These are phyloP conservation scores for Clavulina sp. DNA, from an alignment of 768 basidiomycete genomes.

Conservation along the genomic window DNA sequence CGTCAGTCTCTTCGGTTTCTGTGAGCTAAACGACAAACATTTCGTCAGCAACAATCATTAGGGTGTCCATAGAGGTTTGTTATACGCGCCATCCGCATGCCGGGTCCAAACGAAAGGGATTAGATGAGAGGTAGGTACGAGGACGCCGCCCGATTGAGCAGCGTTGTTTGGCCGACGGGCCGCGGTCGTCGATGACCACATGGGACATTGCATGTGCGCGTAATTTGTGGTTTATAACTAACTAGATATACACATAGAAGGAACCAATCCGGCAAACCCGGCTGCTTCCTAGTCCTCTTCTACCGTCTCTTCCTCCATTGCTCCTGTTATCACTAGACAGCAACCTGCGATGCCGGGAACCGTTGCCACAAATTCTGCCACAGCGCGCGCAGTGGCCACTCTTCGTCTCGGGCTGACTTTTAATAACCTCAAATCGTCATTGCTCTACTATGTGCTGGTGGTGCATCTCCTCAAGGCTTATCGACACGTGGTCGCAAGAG, in stretches of 20 bases:
- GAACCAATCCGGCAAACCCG: not conserved
- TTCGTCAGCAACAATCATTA: constrained; percentile 2
- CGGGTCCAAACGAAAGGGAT: too few relatives aligned
- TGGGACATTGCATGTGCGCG: not conserved
- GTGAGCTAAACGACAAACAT: constrained; percentile 18
- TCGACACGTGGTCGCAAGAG: constrained; percentile 48
- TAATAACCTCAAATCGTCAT: constrained; percentile 35
- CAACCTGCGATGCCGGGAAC: not conserved
- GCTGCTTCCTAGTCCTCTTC: not conserved
- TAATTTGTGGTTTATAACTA: not conserved
- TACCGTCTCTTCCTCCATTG: not conserved
- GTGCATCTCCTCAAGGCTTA: constrained; percentile 34
- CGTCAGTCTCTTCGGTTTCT: constrained; percentile 52
- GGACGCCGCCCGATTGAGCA: too few relatives aligned
- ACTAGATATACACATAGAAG: not conserved
- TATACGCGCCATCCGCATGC: not conserved
- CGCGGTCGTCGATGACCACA: too few relatives aligned
- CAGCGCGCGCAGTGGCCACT: not conserved
- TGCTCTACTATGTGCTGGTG: constrained; percentile 43
- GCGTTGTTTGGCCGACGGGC: too few relatives aligned
- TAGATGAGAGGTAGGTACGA: too few relatives aligned
- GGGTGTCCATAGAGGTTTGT: not conserved
- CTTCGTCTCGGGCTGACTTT: constrained; percentile 7
- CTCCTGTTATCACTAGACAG: not conserved
- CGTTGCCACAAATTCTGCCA: not conserved